phyloP scores from a whole-genome alignment of 129 eudicot species.

The Smallanthus sonchifolius region DNA sequence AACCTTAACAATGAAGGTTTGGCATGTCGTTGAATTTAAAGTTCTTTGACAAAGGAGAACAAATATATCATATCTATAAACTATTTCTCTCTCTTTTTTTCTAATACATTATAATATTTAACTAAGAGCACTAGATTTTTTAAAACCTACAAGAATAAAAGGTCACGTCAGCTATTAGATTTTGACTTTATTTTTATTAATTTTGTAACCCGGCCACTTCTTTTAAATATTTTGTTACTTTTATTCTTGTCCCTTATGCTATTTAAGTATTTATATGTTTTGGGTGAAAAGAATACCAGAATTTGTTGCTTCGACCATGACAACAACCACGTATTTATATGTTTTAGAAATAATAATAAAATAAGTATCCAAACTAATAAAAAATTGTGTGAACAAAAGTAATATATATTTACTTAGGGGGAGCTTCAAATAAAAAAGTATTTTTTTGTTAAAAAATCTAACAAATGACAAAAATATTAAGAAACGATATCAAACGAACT shows the following conservation, averaged over 20 bases:
- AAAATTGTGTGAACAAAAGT: background rate
- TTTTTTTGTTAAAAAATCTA: too few species aligned
- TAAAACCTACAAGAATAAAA: background rate
- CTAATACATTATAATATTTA: background rate
- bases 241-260: background rate
- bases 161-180: conserved; percentile 10
- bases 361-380: conserved; percentile 5
- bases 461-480: too few species aligned
- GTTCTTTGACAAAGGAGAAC: background rate
- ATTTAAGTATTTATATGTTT: conserved; percentile 10
- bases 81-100: background rate
- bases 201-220: background rate
- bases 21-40: conserved; percentile 1
- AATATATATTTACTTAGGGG: background rate
- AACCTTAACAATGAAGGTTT: conserved; percentile 1
- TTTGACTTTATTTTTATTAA: background rate
- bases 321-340: conserved; percentile 10
- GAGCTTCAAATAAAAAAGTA: too few species aligned
- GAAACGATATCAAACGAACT: too few species aligned
- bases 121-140: conserved; percentile 18
- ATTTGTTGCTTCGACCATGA: conserved; percentile 8
- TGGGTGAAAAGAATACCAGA: background rate
- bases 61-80: background rate
- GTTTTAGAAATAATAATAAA: background rate
- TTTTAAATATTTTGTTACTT: background rate